These are phyloP conservation scores for Cladosporium halotolerans DNA, from an alignment of 2,329 filamentous ascomycete genomes.

Conservation along the genomic window DNA sequence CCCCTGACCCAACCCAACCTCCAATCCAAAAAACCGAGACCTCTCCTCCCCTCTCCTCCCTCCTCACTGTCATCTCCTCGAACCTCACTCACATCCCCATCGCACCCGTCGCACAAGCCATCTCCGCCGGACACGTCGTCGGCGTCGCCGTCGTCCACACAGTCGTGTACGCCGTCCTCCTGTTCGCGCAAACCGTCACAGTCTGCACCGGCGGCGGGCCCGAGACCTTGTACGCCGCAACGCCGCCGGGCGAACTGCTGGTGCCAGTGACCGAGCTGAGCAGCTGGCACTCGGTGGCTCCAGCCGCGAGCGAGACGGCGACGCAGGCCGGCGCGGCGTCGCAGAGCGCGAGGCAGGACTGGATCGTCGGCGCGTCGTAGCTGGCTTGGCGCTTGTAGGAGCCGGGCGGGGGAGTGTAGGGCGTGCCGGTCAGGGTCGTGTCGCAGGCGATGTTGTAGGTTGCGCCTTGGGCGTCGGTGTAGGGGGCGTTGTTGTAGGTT, in stretches of 20 bases:
- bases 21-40: too few species aligned
- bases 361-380: neutral
- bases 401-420: neutral
- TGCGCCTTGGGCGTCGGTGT: constrained; percentile 12
- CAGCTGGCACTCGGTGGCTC: constrained; percentile 1
- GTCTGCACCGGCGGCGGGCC: constrained; percentile 10
- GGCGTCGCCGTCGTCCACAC: constrained; percentile 16
- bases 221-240: constrained; percentile 10
- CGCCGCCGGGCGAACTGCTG: neutral
- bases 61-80: too few species aligned
- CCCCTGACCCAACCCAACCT: too few species aligned
- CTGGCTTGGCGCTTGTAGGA: neutral
- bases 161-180: constrained; percentile 8
- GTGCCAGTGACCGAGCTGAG: constrained; percentile 12
- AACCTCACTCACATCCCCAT: too few species aligned
- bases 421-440: constrained; percentile 12
- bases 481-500: constrained; percentile 13
- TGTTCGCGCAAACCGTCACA: constrained; percentile 14
- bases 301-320: constrained; percentile 2
- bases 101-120: constrained; percentile 5
- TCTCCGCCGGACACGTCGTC: constrained; percentile 15
- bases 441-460: constrained; percentile 15
- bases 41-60: too few species aligned
- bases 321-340: constrained; percentile 6
- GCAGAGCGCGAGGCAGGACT: constrained; percentile 10